Evolutionary conservation across 257 asterid genomes (phyloP).

Genomic region (Anisodus acutangulus): DNA sequence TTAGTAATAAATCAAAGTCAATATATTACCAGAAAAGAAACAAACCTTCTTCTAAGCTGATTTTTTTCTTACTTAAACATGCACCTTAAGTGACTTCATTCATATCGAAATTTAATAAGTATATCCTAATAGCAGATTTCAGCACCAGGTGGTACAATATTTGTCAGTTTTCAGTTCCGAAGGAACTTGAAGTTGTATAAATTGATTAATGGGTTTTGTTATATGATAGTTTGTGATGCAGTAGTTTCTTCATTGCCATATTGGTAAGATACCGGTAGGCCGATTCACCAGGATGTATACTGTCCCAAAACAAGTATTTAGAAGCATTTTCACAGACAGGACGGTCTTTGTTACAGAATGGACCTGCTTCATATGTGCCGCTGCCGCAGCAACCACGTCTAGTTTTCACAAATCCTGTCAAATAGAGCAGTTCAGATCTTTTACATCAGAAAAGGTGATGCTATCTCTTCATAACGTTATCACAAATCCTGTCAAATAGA

Average conservation of each 20-base stretch:
- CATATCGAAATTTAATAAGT: conserved; percentile 2
- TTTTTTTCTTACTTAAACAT: background rate
- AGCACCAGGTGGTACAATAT: background rate
- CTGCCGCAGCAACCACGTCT: conserved; percentile 70
- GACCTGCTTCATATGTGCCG: conserved; percentile 64
- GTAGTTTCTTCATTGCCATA: conserved; percentile 34
- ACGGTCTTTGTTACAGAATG: conserved; percentile 50
- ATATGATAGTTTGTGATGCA: conserved; percentile 34
- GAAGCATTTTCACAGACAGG: conserved; percentile 53
- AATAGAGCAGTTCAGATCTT: background rate
- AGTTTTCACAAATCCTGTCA: conserved; percentile 57
- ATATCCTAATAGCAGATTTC: background rate
- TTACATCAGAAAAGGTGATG: background rate
- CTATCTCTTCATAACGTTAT: no score
- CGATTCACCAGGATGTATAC: conserved; percentile 69
- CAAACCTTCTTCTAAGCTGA: background rate
- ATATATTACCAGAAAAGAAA: background rate
- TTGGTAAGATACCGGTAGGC: conserved; percentile 49
- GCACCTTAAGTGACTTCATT: background rate
- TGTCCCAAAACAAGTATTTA: conserved; percentile 62
- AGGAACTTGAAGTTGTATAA: background rate
- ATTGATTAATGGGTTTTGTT: background rate
- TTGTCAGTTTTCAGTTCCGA: background rate
- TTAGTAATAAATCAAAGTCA: background rate
- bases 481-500: conserved; percentile 44